Percentiles rank a stretch among this genome's conserved stretches.
phyloP scores from a whole-genome alignment of 2,329 filamentous ascomycete species.

The Talaromyces sp. region DNA sequence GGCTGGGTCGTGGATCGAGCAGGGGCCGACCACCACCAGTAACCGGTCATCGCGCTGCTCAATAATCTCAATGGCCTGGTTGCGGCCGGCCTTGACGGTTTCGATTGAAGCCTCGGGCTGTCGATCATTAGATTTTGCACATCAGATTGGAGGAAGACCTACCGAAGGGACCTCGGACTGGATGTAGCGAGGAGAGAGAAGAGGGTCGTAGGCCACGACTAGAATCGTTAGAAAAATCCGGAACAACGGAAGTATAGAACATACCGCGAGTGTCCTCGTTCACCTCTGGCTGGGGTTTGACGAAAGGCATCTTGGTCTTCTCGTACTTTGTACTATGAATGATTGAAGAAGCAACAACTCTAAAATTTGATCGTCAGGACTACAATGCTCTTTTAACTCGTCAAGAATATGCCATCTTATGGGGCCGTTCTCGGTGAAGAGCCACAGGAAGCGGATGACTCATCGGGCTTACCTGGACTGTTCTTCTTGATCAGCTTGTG shows the following conservation, averaged over 20 bases:
- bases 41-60: constrained; percentile 74
- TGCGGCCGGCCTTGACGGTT: constrained; percentile 39
- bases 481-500: background rate
- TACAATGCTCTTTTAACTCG: background rate
- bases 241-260: constrained; percentile 7
- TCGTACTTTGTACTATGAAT: background rate
- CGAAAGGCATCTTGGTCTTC: constrained; percentile 33
- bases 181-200: constrained; percentile 84
- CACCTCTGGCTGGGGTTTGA: constrained; percentile 32
- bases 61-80: constrained; percentile 66
- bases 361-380: background rate
- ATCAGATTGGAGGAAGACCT: constrained; percentile 39
- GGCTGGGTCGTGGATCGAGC: constrained; percentile 92
- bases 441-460: background rate
- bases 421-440: background rate
- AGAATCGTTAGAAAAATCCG: background rate
- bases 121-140: constrained; percentile 6
- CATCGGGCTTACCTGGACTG: background rate
- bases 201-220: constrained; percentile 92
- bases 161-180: constrained; percentile 72
- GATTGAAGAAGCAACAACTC: background rate
- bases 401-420: background rate
- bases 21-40: constrained; percentile 89
- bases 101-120: constrained; percentile 36
- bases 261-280: constrained; percentile 43